Base-by-base conservation (phyloP, 2,329 filamentous ascomycete species). In the Neobulgaria alba region DNA sequence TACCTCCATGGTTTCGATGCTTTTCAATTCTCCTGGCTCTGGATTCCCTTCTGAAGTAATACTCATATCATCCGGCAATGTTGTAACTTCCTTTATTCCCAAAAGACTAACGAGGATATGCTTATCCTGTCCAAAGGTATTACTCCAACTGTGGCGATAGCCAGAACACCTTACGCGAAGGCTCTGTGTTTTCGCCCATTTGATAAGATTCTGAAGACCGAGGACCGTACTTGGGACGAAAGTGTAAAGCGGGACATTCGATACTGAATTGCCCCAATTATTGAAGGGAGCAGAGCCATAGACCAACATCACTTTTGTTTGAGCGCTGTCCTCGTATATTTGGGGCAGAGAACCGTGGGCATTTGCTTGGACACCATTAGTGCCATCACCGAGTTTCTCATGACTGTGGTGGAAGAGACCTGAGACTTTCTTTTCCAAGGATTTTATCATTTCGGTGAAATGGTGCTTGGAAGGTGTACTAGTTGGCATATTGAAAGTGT, bases 81-180 rank as follows among this genome's bases (percentile, higher is more conserved):
- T 56, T 1, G 60, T 62, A 3, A 62, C 64, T 26, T 58, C 52
- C 17, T 61, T 43, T 5, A 68, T 44, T 36, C 61, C 61, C n/a
- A 68, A 50, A 12, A 67, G 56, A 0, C 65, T 68, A 30, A 69
- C 61, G 32, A 68, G 49, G 12, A 70, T 58, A 35, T 68, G 57
- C 18, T 61, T 63, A 17, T 62, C 54, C 42, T 63, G 53, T 1
- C 62, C 60, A 43, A 66, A 69, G 15, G 66, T 61, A 5, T 61
- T 53, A 4, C 60, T 56, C 64, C 66, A 68, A 5, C 62, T 66
- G 44, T 69, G 67, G 4, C 66, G 57, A 41, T 66, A 69, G 1
- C 66, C 67, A 2, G 59, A 57, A 26, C 62, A 65, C 20, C 67
- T 58, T 12, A 69, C 62, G 4, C 63, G 55, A 45, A 63, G 57